A percentile compares a stretch with the other conserved stretches of the same genome.
These are phyloP conservation scores for Globisporangium splendens DNA, from an alignment of 352 stramenopile genomes.

Conservation along the genomic window DNA sequence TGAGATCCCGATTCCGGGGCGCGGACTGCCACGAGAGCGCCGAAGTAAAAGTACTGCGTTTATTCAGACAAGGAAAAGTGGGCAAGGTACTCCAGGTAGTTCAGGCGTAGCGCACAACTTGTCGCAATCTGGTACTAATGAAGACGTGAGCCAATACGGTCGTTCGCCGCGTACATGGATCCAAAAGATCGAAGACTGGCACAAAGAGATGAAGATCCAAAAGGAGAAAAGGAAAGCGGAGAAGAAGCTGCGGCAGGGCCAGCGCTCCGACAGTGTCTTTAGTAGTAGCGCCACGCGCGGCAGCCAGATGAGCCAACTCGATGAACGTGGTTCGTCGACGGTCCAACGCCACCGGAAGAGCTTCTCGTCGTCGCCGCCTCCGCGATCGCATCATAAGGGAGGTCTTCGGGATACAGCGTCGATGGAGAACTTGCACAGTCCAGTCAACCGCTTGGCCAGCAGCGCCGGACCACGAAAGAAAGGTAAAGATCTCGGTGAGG, in stretches of 20 bases:
- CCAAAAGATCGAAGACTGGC: conserved; percentile 77
- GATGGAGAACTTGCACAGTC: conserved; percentile 9
- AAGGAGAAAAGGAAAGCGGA: conserved; percentile 79
- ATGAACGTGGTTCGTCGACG: conserved; percentile 18
- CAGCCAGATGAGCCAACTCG: conserved; percentile 15
- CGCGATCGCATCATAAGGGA: conserved; percentile 13
- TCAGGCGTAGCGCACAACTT: conserved; percentile 9
- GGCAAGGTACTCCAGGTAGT: conserved; percentile 9
- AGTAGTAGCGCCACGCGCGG: conserved; percentile 12
- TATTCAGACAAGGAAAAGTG: conserved; percentile 36
- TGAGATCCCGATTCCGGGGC: conserved; percentile 1
- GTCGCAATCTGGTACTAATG: conserved; percentile 19
- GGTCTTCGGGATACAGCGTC: conserved; percentile 10
- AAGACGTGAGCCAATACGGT: conserved; percentile 38
- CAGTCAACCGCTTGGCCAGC: conserved; percentile 4
- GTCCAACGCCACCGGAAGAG: conserved; percentile 16
- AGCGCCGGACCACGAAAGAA: conserved; percentile 13
- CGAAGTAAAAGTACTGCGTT: conserved; percentile 74
- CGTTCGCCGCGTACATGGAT: conserved; percentile 71
- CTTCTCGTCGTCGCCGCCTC: conserved; percentile 17
- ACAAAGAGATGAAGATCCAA: conserved; percentile 73
- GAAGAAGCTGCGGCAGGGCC: conserved; percentile 45
- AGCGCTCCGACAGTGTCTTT: no score
- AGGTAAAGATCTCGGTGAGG: conserved; percentile 20
- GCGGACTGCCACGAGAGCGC: conserved; percentile 30